Base-by-base conservation (phyloP, 2,329 filamentous ascomycete species). In the Hypoxylon sp. region DNA sequence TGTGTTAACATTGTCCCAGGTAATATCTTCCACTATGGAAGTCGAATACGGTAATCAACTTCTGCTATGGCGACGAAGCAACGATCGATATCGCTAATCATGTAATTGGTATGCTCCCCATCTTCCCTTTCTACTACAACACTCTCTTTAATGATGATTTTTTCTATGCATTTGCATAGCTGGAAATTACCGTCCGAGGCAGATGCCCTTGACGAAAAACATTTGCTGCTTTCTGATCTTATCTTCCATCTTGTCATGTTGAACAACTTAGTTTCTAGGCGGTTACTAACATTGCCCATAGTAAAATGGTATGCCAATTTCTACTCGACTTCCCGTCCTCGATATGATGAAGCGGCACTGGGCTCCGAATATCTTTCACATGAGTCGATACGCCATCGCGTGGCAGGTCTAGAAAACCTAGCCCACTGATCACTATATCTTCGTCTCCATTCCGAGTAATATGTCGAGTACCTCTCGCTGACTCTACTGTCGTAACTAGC, bases 321-420 rank as follows among this genome's bases (percentile, higher is more conserved):
- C 32, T 53, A 43, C 36, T 52, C 59, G 57, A 54, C 49, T 27
- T 34, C 50, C 25, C 52, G 41, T 30, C 40, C 59, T 62, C 75
- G 70, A 67, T 64, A 84, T 90, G 89, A 93, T 91, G 89, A 91
- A 89, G 80, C 76, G 90, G 91, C 91, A 96, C 91, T 96, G 91
- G 91, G 91, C 91, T 93, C 91, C 88, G 91, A 78, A 73, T 69
- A 74, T 69, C 21, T 73, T 69, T 68, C 71, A 73, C 78, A 84
- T 85, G 91, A 91, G 91, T 79, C 73, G 89, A 91, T 85, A 83
- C 88, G 84, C 90, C 91, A 90, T 76, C 82, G 89, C 90, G 90
- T 75, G 91, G 90, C 91, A 96, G 91, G 91, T 91, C 90, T 96
- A 95, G 91, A 95, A 96, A 96, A 96, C 92, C 91, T 96, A 86